A percentile compares a stretch with the other conserved stretches of the same genome.
Conservation (phyloP, 2,329 filamentous ascomycete genomes). For the Chrysosporium keratinophilum region DNA sequence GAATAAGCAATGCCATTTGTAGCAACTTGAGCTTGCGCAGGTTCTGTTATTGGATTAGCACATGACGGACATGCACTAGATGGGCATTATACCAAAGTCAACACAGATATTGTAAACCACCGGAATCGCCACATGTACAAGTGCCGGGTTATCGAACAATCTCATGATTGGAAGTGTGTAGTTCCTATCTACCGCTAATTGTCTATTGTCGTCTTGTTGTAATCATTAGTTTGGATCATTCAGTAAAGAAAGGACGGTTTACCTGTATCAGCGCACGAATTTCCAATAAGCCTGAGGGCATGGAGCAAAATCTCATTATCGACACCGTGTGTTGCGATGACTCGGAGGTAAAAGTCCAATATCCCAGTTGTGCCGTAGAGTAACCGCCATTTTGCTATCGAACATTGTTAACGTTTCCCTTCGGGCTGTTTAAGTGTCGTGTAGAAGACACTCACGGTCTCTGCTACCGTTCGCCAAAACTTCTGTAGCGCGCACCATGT, state of each 20-base stretch:
- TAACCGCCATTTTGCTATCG: slow-evolving; percentile 31
- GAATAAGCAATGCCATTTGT: slow-evolving; percentile 30
- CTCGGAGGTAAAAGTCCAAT: slow-evolving; percentile 33
- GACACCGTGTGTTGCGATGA: slow-evolving; percentile 25
- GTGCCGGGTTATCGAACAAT: slow-evolving; percentile 26
- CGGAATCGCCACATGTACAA: slow-evolving; percentile 33
- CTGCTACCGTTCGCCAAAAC: slow-evolving; percentile 35
- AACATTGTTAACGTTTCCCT: background rate
- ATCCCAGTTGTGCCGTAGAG: slow-evolving; percentile 33
- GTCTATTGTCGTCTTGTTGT: slow-evolving; percentile 33
- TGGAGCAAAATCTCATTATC: slow-evolving; percentile 30
- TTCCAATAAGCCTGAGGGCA: slow-evolving; percentile 35
- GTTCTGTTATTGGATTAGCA: slow-evolving; percentile 22
- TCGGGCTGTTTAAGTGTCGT: background rate
- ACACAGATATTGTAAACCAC: slow-evolving; percentile 39
- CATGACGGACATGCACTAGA: background rate
- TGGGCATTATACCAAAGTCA: slow-evolving; percentile 31
- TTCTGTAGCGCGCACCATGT: slow-evolving; percentile 29
- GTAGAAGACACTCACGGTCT: slow-evolving; percentile 28
- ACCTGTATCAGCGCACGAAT: slow-evolving; percentile 39
- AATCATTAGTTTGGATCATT: slow-evolving; percentile 10
- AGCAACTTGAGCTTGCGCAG: slow-evolving; percentile 32
- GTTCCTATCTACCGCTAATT: slow-evolving; percentile 31
- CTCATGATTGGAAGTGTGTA: slow-evolving; percentile 32
- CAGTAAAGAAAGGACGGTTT: background rate